Conservation (phyloP, 1,284 basidiomycete species). For the Rhodotorula sp. region DNA sequence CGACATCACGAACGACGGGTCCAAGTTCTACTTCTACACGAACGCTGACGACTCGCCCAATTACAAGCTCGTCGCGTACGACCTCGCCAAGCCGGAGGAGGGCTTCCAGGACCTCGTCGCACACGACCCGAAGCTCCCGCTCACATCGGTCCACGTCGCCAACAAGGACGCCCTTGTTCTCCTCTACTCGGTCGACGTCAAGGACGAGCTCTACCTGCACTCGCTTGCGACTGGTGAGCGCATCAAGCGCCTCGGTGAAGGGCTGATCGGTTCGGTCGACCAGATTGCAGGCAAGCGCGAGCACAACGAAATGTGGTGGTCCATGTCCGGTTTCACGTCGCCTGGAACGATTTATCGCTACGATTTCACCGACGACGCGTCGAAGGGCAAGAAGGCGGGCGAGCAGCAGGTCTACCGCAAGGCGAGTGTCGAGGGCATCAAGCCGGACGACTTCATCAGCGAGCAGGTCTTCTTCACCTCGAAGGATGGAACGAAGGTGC, state of each 20-base stretch:
- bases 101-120: slow-evolving; percentile 64
- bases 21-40: slow-evolving; percentile 64
- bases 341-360: slow-evolving; percentile 68
- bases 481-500: slow-evolving; percentile 76
- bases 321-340: slow-evolving; percentile 67
- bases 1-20: slow-evolving; percentile 67
- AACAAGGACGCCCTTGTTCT: slow-evolving; percentile 62
- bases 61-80: slow-evolving; percentile 65
- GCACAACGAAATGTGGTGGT: slow-evolving; percentile 67
- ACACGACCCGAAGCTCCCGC: slow-evolving; percentile 63
- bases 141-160: slow-evolving; percentile 59
- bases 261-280: slow-evolving; percentile 68
- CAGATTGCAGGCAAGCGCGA: slow-evolving; percentile 58
- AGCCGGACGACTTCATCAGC: slow-evolving; percentile 67
- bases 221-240: slow-evolving; percentile 58
- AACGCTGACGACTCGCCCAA: slow-evolving; percentile 54
- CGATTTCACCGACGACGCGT: slow-evolving; percentile 54
- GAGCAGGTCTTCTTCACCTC: slow-evolving; percentile 74
- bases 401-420: slow-evolving; percentile 62
- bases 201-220: slow-evolving; percentile 76
- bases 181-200: slow-evolving; percentile 74
- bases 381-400: slow-evolving; percentile 44
- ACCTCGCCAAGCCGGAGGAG: slow-evolving; percentile 58
- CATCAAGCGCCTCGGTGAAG: slow-evolving; percentile 60
- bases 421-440: slow-evolving; percentile 64